These are phyloP conservation scores for Pythium biforme DNA, from an alignment of 352 stramenopile species.

Conservation along the genomic window DNA sequence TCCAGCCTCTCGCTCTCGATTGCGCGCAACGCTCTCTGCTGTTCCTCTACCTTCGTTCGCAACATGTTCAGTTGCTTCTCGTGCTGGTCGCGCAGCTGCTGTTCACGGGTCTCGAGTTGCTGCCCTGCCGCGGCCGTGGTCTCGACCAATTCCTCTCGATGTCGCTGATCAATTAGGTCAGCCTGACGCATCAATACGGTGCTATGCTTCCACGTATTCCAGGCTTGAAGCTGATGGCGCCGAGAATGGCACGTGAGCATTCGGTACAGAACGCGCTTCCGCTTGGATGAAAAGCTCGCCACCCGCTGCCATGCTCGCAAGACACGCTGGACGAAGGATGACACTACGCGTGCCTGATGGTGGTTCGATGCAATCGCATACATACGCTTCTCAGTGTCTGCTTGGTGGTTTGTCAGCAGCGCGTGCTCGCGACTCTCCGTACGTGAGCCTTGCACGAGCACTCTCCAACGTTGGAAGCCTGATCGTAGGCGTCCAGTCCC, in stretches of 20 bases:
- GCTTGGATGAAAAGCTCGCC: background rate
- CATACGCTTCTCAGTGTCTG: conserved; percentile 12
- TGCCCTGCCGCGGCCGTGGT: background rate
- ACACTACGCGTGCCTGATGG: background rate
- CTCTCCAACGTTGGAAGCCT: conserved; percentile 11
- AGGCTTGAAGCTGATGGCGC: conserved; percentile 9
- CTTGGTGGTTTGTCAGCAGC: background rate
- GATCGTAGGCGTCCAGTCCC: background rate
- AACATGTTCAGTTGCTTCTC: conserved; percentile 5
- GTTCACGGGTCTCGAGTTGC: background rate
- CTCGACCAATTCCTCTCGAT: background rate
- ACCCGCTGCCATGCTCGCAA: conserved; percentile 10
- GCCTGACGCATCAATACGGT: conserved; percentile 1
- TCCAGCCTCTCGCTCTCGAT: conserved; percentile 7
- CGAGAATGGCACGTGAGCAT: conserved; percentile 8
- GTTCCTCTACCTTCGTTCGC: conserved; percentile 9
- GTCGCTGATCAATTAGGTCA: background rate
- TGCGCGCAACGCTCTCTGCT: background rate
- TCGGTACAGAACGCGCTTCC: conserved; percentile 3
- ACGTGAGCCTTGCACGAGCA: background rate
- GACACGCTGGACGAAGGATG: background rate
- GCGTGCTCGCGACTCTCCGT: background rate
- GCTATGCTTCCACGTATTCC: conserved; percentile 14
- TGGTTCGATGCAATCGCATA: conserved; percentile 9
- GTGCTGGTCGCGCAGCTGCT: conserved; percentile 8